These are phyloP conservation scores for Paecilomyces formosus DNA, from an alignment of 2,329 filamentous ascomycete genomes.

Conservation along the genomic window DNA sequence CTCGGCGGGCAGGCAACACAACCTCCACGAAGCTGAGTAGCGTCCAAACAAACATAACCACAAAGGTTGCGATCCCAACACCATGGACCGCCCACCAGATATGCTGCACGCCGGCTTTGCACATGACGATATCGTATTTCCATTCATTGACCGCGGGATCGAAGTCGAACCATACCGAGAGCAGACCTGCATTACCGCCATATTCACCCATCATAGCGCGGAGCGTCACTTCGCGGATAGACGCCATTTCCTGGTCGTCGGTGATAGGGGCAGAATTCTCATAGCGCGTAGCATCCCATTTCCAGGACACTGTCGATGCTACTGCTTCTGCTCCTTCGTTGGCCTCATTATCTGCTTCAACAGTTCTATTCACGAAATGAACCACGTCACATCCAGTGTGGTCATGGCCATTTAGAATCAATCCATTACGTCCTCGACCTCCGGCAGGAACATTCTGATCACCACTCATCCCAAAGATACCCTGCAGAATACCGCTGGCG, in stretches of 20 bases:
- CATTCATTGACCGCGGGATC: conserved; percentile 56
- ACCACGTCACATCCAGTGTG: conserved; percentile 89
- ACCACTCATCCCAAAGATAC: conserved; percentile 70
- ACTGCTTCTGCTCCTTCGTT: conserved; percentile 2
- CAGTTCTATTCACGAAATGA: conserved; percentile 66
- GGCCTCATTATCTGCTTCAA: conserved; percentile 1
- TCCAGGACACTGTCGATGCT: conserved; percentile 10
- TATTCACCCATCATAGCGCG: conserved; percentile 98
- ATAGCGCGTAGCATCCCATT: conserved; percentile 31
- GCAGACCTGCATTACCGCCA: conserved; percentile 79
- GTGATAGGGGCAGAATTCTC: background rate
- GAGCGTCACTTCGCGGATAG: conserved; percentile 79
- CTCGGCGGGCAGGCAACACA: background rate
- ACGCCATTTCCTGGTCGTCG: conserved; percentile 21
- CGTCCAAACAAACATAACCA: conserved; percentile 21
- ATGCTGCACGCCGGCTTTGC: conserved; percentile 76
- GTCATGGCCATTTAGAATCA: conserved; percentile 89
- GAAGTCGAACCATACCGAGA: conserved; percentile 84
- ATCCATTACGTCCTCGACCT: conserved; percentile 62
- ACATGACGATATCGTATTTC: conserved; percentile 73
- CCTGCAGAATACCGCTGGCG: conserved; percentile 65
- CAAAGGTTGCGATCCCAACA: conserved; percentile 49
- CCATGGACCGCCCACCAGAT: conserved; percentile 91
- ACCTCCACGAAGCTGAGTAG: background rate
- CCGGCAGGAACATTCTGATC: conserved; percentile 50